Base-by-base conservation (phyloP, 148 eudicot genomes). In the Cornus suecica region DNA sequence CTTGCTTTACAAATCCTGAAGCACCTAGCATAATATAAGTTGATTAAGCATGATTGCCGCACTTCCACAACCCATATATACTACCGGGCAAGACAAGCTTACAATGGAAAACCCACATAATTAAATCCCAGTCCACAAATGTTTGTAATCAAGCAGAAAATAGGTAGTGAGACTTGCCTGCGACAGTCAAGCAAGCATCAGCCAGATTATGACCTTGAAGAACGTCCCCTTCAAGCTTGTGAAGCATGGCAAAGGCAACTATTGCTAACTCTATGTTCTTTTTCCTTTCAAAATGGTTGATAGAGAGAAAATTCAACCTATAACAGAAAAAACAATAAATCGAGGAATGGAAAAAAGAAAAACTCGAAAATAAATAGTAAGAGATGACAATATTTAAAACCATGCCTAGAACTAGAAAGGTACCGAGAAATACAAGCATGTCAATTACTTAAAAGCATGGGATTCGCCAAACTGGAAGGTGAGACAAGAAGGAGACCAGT, bases 281-380 rank as follows among this genome's bases (percentile, higher is more conserved):
- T 83, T 94, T 94, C 88, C 92, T 87, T 71, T 94, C 99, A 83
- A 92, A 94, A 26, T 97, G 93, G 69, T 94, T 94, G 84, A 94
- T 87, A 26, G 98, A 94, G 54, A 94, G 88, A 80, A 94, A 94
- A 81, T 89, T 87, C 84, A 90, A 74, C 89, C 97, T 94, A 65
- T 56, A 78, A 69, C 23, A 67, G 37, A 37, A 37, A 37, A 37
- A 3, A 37, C 51, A 56, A 72, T 75, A 20, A 11, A 62, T 14
- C 20, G 71, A 26, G 10, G 23, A 45, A 30, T 2, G 16, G 66
- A 14, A 18, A n/a, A 7, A 66, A 31, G 62, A 29, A 11, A 26
- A 23, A 23, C 23, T 9, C 1, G 25, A 14, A 31, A 7, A 29
- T 20, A 23, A 76, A 66, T 51, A 45, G 66, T 23, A 11, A 4